Evolutionary conservation across 768 basidiomycete species (phyloP), one percentile per base, ranked within the genome.

Genomic region (Rhizopogon vesiculosus): DNA sequence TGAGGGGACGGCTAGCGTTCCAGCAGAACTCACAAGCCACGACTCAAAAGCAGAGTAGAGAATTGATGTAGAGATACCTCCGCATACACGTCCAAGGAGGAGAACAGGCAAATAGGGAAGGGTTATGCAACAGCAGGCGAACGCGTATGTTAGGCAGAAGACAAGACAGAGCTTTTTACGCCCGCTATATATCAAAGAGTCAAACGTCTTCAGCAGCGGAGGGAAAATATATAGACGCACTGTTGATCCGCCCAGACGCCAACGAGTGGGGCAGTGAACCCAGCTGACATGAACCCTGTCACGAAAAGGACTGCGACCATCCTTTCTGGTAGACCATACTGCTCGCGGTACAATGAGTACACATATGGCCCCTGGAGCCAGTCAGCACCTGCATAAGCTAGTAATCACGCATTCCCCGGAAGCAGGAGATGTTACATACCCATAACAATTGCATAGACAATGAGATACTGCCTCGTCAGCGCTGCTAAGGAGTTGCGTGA

Each of bases 281-380:
- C 89, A 3, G 85, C 89, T 13, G 85, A 83, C 42, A 86, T 61
- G 65, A 89, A 91, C 2, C 89, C 89, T 0, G 84, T 85, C n/a
- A 91, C 86, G 62, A 90, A 91, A 49, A 91, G 74, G 35, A 86
- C 62, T 1, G 88, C 87, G 5, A 91, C 85, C 22, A 80, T 66
- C 35, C 83, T 70, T 65, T 87, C 86, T 0, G 85, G 72, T 63
- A 84, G 82, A 9, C 63, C 69, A 58, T 88, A 87, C 62, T 89
- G 85, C 42, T 87, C 85, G 45, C 76, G 74, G 65, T 89, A 91
- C 0, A 90, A 70, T 15, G 87, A 86, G 61, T 89, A 91, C 0
- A 90, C 75, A 62, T 90, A 90, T 15, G 89, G 89, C 0, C 89
- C 89, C 67, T 90, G 87, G 13, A 90, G 74, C 87, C 88, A 89